Evolutionary conservation across 768 basidiomycete genomes (phyloP).

Genomic region (Hydnum rufescens): DNA sequence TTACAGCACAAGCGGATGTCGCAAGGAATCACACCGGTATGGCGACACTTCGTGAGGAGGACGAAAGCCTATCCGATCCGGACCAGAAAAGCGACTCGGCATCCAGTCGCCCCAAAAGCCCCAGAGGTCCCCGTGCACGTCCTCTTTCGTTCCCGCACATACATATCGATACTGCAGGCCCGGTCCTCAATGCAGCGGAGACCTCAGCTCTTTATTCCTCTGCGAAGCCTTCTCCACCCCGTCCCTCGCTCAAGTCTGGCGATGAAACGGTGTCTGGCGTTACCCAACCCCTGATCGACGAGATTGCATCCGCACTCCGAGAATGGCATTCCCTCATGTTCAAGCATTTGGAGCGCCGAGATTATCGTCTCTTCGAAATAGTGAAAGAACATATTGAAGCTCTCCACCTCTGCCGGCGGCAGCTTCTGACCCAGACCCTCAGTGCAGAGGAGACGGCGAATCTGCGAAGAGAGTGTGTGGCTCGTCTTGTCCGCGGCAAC

Average conservation of each 20-base stretch:
- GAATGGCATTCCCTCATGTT: conserved; percentile 93
- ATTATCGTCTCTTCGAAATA: conserved; percentile 73
- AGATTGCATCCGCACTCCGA: conserved; percentile 86
- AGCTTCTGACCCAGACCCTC: conserved; percentile 71
- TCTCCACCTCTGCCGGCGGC: conserved; percentile 77
- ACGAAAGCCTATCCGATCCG: no score
- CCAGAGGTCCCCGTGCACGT: conserved; percentile 5
- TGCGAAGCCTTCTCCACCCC: conserved; percentile 60
- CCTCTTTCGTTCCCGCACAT: not conserved
- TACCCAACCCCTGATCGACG: conserved; percentile 81
- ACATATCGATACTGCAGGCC: not conserved
- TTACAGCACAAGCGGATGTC: not conserved
- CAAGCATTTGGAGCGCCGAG: conserved; percentile 69
- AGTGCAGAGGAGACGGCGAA: conserved; percentile 69
- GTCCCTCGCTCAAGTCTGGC: conserved; percentile 86
- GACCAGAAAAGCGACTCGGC: conserved; percentile 1
- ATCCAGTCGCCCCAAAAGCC: not conserved
- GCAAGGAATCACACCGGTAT: conserved; percentile 16
- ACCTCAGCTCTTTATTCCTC: conserved; percentile 22
- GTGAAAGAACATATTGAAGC: conserved; percentile 82
- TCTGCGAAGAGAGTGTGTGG: conserved; percentile 72
- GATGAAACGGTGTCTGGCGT: conserved; percentile 79
- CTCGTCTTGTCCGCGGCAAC: conserved; percentile 72
- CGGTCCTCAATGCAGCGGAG: not conserved
- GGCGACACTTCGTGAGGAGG: conserved; percentile 42